Percentiles rank a stretch among this genome's conserved stretches.
Conservation (phyloP, 352 stramenopile genomes). For the Plasmopara halstedii region DNA sequence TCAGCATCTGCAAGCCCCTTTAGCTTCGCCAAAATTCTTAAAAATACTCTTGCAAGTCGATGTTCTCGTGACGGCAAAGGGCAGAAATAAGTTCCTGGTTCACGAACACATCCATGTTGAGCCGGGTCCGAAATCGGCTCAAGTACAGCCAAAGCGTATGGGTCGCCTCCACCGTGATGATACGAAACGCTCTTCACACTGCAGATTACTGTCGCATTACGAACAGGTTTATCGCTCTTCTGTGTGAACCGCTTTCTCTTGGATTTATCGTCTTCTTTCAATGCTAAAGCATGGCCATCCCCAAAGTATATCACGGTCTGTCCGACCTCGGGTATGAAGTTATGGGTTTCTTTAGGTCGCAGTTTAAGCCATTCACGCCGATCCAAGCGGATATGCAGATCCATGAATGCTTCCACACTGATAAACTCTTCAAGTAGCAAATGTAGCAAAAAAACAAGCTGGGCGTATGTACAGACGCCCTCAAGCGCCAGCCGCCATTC, state of each 20-base stretch:
- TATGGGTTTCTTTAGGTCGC: slow-evolving; percentile 55
- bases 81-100: slow-evolving; percentile 40
- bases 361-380: slow-evolving; percentile 75
- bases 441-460: slow-evolving; percentile 66
- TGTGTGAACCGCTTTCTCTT: slow-evolving; percentile 72
- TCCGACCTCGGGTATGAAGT: slow-evolving; percentile 70
- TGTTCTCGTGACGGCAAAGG: slow-evolving; percentile 53
- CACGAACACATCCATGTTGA: slow-evolving; percentile 21
- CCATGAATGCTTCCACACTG: slow-evolving; percentile 73
- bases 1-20: slow-evolving; percentile 50
- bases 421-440: slow-evolving; percentile 71
- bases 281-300: slow-evolving; percentile 60
- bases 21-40: slow-evolving; percentile 55
- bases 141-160: slow-evolving; percentile 61
- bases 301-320: slow-evolving; percentile 72
- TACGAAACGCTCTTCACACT: slow-evolving; percentile 59
- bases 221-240: slow-evolving; percentile 52
- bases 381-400: slow-evolving; percentile 60
- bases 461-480: slow-evolving; percentile 56
- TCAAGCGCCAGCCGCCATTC: slow-evolving; percentile 65
- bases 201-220: slow-evolving; percentile 49
- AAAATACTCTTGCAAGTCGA: slow-evolving; percentile 47
- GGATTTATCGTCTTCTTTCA: slow-evolving; percentile 71
- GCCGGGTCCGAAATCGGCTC: slow-evolving; percentile 28
- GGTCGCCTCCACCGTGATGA: slow-evolving; percentile 72